Percentiles rank a stretch among this genome's conserved stretches.
These are phyloP conservation scores for Dioszegia hungarica DNA, from an alignment of 768 basidiomycete genomes.

Conservation along the genomic window DNA sequence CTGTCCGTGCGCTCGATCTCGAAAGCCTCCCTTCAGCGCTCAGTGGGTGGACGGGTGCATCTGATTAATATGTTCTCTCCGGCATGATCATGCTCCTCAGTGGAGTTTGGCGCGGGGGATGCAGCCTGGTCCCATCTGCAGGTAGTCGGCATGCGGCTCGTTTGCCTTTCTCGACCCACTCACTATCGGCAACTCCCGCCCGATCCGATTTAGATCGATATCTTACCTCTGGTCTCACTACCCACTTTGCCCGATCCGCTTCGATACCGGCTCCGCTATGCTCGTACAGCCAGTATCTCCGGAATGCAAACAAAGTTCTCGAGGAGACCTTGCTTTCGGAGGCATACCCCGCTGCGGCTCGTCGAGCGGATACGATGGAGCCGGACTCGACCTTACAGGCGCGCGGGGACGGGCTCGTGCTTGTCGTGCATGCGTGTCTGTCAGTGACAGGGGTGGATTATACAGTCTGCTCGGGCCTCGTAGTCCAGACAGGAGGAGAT, in stretches of 20 bases:
- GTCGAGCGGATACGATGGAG: background rate
- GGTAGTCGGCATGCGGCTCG: too few relatives aligned
- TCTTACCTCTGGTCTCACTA: background rate
- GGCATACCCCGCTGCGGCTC: background rate
- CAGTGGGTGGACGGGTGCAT: too few relatives aligned
- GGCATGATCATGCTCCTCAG: too few relatives aligned
- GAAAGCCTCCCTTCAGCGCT: too few relatives aligned
- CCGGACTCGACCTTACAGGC: background rate
- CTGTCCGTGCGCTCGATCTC: too few relatives aligned
- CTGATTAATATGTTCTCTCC: too few relatives aligned
- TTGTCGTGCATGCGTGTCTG: background rate
- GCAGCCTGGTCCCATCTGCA: too few relatives aligned
- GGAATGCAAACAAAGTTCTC: background rate
- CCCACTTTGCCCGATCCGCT: background rate
- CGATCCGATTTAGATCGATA: background rate
- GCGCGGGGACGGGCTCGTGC: background rate
- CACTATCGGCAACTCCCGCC: too few relatives aligned
- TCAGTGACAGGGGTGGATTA: background rate
- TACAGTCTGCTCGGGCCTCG: constrained; percentile 3
- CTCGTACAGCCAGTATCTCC: background rate
- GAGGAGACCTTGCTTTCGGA: background rate
- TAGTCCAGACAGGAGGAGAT: background rate
- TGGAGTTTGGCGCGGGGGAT: too few relatives aligned
- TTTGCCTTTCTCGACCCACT: too few relatives aligned
- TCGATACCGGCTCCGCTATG: background rate